Percentiles rank a stretch among this genome's conserved stretches.
Evolutionary conservation across 2,329 filamentous ascomycete species (phyloP).

Genomic region (Xylaria sp.): DNA sequence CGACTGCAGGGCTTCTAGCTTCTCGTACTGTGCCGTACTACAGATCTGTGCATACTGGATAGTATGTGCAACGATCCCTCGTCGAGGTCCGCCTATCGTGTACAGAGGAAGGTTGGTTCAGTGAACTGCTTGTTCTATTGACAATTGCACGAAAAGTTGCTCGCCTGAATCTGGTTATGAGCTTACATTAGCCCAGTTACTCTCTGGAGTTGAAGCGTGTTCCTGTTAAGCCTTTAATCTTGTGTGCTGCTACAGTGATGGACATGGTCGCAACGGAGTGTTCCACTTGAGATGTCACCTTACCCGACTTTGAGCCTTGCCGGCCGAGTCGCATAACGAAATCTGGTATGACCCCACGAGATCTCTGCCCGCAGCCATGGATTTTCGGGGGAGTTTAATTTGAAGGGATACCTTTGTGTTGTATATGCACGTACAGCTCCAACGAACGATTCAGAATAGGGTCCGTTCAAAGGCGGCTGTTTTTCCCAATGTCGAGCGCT

Average conservation of each 20-base stretch:
- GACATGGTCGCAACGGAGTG: constrained; percentile 12
- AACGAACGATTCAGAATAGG: not conserved
- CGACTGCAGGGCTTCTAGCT: too few relatives aligned
- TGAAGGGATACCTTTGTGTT: not conserved
- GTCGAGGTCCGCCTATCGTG: too few relatives aligned
- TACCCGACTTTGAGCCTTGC: constrained; percentile 6
- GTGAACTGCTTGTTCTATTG: too few relatives aligned
- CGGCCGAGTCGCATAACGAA: constrained; percentile 4
- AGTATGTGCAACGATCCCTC: too few relatives aligned
- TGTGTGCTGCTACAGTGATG: constrained; percentile 26
- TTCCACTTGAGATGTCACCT: constrained; percentile 24
- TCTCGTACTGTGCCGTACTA: too few relatives aligned
- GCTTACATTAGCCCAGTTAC: not conserved
- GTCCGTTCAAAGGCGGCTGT: not conserved
- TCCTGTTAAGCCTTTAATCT: constrained; percentile 21
- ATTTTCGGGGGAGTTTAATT: too few relatives aligned
- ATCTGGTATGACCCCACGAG: constrained; percentile 11
- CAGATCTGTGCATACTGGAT: too few relatives aligned
- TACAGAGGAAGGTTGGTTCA: too few relatives aligned
- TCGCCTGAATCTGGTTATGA: not conserved
- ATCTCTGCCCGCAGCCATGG: not conserved
- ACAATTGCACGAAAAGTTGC: too few relatives aligned
- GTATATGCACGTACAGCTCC: not conserved
- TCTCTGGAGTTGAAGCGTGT: not conserved
- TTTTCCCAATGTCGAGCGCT: not conserved